Percentiles rank a stretch among this genome's conserved stretches.
phyloP scores from a whole-genome alignment of 2,329 filamentous ascomycete genomes.

The Zymoseptoria brevis region DNA sequence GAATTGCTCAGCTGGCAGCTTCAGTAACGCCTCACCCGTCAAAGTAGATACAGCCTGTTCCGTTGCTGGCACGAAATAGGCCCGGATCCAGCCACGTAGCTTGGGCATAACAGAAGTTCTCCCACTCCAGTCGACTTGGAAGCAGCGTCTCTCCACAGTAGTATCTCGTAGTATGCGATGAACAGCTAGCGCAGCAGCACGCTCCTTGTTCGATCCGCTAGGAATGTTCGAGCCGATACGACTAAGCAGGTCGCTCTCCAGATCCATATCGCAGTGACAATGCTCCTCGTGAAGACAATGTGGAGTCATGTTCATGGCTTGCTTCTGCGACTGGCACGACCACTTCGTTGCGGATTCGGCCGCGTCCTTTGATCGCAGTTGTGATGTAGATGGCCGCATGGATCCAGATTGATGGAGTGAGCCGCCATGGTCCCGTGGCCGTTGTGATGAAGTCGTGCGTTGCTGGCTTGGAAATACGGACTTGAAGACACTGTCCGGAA shows the following conservation, averaged over 20 bases:
- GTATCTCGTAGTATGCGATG: slow-evolving; percentile 57
- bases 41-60: slow-evolving; percentile 41
- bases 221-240: slow-evolving; percentile 56
- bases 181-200: slow-evolving; percentile 64
- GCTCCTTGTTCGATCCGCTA: slow-evolving; percentile 60
- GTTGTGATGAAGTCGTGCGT: slow-evolving; percentile 39
- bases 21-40: slow-evolving; percentile 16
- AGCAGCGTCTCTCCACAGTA: slow-evolving; percentile 50
- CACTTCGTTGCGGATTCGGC: background rate
- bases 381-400: background rate
- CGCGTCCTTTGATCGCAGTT: background rate
- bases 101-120: slow-evolving; percentile 51
- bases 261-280: slow-evolving; percentile 20
- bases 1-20: slow-evolving; percentile 47
- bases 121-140: slow-evolving; percentile 51
- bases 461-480: slow-evolving; percentile 39
- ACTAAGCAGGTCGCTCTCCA: slow-evolving; percentile 18
- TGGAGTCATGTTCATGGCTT: background rate
- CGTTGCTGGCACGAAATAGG: slow-evolving; percentile 57
- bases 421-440: slow-evolving; percentile 41
- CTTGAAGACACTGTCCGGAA: slow-evolving; percentile 22
- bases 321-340: background rate
- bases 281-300: slow-evolving; percentile 38
- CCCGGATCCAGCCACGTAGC: slow-evolving; percentile 60
- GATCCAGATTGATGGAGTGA: slow-evolving; percentile 28